Evolutionary conservation across 2,329 filamentous ascomycete species (phyloP), one percentile per base, ranked within the genome.

Genomic region (Ophiostoma ips): DNA sequence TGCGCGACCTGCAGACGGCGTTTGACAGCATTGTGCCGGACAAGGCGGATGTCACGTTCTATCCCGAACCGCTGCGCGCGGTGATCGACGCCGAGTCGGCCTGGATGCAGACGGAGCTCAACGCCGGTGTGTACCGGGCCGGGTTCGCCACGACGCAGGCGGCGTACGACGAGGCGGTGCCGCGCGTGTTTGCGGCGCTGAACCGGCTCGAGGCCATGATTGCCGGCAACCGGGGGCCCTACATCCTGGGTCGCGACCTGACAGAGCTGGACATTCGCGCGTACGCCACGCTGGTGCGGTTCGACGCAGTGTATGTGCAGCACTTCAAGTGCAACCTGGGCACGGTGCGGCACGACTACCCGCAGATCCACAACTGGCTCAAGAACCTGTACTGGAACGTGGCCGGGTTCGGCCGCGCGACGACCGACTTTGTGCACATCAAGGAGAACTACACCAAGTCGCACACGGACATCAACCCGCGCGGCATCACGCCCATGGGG

Each of bases 241-340:
- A 71, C 54, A 62, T 81, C 3, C 65, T 82, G 0, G 78, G 78
- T 2, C 58, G 61, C 1, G 58, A 67, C 13, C 57, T 82, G 52
- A 81, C 78, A 0, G 77, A 82, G 59, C 62, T 81, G 11, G 79
- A 83, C 57, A 58, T 82, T 18, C 64, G 74, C 11, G 67, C 72
- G 0, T 83, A 76, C 56, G 68, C 71, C 3, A 81, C 77, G 0
- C 55, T 79, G 13, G 66, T 81, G n/a, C 67, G 78, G 3, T 74
- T 82, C 57, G 78, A 82, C 54, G 63, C 69, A 3, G 71, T 77
- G 3, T 83, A 82, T 58, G 75, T 77, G 12, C 76, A 81, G 65
- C 77, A 81, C 61, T 82, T 82, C 66, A 82, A 81, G 64, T 78
- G 75, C 57, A 81, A 82, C 59, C 60, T 82, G 30, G 75, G 77